Evolutionary conservation across 2,329 filamentous ascomycete genomes (phyloP).

Genomic region (Metarhizium rileyi): DNA sequence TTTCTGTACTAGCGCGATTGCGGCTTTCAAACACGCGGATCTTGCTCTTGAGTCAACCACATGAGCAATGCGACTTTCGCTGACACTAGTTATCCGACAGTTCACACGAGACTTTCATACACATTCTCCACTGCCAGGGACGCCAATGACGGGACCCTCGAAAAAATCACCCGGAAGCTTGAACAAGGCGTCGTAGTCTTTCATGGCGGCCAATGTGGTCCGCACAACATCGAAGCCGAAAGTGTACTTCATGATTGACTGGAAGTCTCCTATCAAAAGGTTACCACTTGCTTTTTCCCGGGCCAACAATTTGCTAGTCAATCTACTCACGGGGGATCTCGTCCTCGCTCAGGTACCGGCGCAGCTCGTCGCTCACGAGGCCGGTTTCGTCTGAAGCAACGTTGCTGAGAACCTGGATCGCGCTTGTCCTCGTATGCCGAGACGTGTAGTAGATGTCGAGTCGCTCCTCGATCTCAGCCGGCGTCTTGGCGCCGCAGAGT

Average conservation of each 20-base stretch:
- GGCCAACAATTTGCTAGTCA: not conserved
- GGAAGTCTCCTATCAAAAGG: constrained; percentile 3
- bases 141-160: constrained; percentile 9
- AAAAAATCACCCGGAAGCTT: constrained; percentile 13
- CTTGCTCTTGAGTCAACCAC: too few species aligned
- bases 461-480: constrained; percentile 13
- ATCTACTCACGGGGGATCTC: constrained; percentile 19
- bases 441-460: constrained; percentile 16
- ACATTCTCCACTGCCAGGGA: constrained; percentile 14
- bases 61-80: too few species aligned
- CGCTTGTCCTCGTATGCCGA: constrained; percentile 20
- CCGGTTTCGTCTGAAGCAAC: constrained; percentile 22
- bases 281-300: not conserved
- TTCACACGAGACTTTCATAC: too few species aligned
- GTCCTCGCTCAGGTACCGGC: constrained; percentile 17
- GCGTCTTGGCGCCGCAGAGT: constrained; percentile 13
- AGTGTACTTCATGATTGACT: constrained; percentile 4
- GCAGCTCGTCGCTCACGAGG: constrained; percentile 18
- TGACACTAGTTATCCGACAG: too few species aligned
- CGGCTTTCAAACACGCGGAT: too few species aligned
- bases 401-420: constrained; percentile 30
- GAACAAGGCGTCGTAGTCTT: constrained; percentile 10
- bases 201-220: constrained; percentile 11
- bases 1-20: too few species aligned
- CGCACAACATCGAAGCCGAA: constrained; percentile 14